Evolutionary conservation across 1,284 basidiomycete genomes (phyloP), one percentile per base, ranked within the genome.

Genomic region (Athelia psychrophila): DNA sequence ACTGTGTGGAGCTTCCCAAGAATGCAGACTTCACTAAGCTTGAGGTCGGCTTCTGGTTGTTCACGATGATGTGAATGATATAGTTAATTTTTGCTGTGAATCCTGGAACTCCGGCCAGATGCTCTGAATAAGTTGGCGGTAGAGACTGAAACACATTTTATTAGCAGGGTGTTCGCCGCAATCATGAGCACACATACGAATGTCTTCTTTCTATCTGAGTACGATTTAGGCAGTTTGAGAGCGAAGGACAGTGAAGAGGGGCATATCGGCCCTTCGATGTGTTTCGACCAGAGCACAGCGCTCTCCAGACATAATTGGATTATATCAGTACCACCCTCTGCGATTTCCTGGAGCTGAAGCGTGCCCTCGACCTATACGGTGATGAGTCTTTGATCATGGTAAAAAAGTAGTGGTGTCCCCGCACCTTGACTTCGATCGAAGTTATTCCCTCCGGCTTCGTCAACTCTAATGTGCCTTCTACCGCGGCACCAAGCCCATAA

Each of bases 81-180:
- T 88, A 89, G 50, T 77, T 73, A 49, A 86, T 78, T 32, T 70
- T 72, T 19, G 85, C 83, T 10, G 70, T 68, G 59, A 88, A 88
- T 3, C 86, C 86, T 9, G 87, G 86, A 2, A 89, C 67, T 2
- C 84, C 84, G 27, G 76, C 76, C 16, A 88, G 71, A 57, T 81
- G 81, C 19, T 80, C 78, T 51, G 78, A 69, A 59, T 80, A 86
- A 18, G 78, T 83, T 1, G 86, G 85, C 24, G 87, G 86, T 30
- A 88, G 70, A 51, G 77, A 70, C 83, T 86, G 54, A 47, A 49
- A 57, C 49, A 12, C 45, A 48, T 49, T 24, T 30, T 47, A 48
- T 51, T 55, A 47, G 38, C n/a, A n/a, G 20, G 20, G 25, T 22
- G 38, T 32, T 42, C 27, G 33, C 8, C n/a, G 51, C 49, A 44